Conservation (phyloP, 768 basidiomycete species). For the Termitomyces sp. region DNA sequence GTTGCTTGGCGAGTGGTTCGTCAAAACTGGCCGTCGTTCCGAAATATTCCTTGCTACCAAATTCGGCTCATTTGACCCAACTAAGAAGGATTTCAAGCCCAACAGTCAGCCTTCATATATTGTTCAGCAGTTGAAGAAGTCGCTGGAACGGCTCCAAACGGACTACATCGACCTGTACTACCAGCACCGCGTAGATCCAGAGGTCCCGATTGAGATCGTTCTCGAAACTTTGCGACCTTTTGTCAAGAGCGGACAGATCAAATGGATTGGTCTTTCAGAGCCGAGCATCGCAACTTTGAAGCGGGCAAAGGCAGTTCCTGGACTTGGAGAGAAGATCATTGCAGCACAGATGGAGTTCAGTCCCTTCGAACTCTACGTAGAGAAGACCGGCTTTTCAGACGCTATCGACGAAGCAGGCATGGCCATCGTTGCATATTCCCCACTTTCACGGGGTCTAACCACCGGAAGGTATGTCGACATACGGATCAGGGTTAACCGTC, state of each 20-base stretch:
- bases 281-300: constrained; percentile 37
- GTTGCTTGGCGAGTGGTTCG: constrained; percentile 31
- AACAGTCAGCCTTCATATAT: constrained; percentile 24
- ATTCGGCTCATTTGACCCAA: constrained; percentile 10
- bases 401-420: constrained; percentile 39
- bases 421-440: constrained; percentile 42
- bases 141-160: constrained; percentile 37
- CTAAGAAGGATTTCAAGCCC: constrained; percentile 19
- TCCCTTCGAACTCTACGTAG: constrained; percentile 39
- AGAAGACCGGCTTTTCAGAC: constrained; percentile 33
- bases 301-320: constrained; percentile 43
- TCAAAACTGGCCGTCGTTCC: constrained; percentile 41
- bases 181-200: constrained; percentile 36
- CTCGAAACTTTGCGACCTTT: constrained; percentile 1
- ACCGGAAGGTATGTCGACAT: constrained; percentile 36
- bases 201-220: constrained; percentile 42
- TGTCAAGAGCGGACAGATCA: constrained; percentile 21
- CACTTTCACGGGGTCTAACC: constrained; percentile 45
- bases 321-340: constrained; percentile 25
- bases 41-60: constrained; percentile 65
- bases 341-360: constrained; percentile 42
- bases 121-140: constrained; percentile 29
- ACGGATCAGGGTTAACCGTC: neutral
- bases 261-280: constrained; percentile 50
- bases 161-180: constrained; percentile 42